A percentile compares a stretch with the other conserved stretches of the same genome.
These are phyloP conservation scores for Lactifluus echinatus DNA, from an alignment of 768 basidiomycete species.

Conservation along the genomic window DNA sequence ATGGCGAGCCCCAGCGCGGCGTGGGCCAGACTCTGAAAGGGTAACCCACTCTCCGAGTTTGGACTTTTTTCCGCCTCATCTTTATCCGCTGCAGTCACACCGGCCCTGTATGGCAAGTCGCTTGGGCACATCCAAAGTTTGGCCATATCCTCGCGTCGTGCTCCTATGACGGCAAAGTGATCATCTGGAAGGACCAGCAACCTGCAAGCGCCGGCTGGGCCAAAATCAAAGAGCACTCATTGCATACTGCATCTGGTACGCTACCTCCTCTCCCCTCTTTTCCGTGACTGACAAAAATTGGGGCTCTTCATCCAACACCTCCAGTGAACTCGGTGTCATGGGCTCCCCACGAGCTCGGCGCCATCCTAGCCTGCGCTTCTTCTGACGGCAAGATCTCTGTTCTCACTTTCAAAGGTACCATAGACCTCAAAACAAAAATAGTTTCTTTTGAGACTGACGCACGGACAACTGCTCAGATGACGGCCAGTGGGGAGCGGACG, in stretches of 20 bases:
- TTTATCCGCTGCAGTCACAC: conserved; percentile 60
- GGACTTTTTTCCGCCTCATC: neutral
- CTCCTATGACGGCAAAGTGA: conserved; percentile 95
- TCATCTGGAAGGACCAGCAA: conserved; percentile 94
- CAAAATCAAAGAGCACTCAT: conserved; percentile 89
- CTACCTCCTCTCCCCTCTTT: conserved; percentile 2
- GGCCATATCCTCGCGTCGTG: conserved; percentile 96
- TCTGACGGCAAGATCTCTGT: conserved; percentile 97
- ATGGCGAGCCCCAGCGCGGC: conserved; percentile 67
- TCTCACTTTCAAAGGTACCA: conserved; percentile 87
- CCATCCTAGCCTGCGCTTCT: conserved; percentile 93
- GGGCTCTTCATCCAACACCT: no score
- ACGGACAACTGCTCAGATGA: conserved; percentile 51
- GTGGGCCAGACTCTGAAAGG: conserved; percentile 72
- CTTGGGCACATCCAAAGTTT: conserved; percentile 98
- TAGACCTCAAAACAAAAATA: conserved; percentile 11
- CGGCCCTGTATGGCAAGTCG: conserved; percentile 96
- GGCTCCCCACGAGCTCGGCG: conserved; percentile 98
- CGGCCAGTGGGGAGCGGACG: conserved; percentile 91
- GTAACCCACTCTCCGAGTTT: conserved; percentile 33
- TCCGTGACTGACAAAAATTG: neutral
- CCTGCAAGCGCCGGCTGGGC: conserved; percentile 57
- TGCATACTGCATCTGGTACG: conserved; percentile 90
- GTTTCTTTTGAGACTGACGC: neutral
- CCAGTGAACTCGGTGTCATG: conserved; percentile 95